Evolutionary conservation across 345 rosid species (phyloP), one percentile per base, ranked within the genome.

Genomic region (Euphorbia peplus): DNA sequence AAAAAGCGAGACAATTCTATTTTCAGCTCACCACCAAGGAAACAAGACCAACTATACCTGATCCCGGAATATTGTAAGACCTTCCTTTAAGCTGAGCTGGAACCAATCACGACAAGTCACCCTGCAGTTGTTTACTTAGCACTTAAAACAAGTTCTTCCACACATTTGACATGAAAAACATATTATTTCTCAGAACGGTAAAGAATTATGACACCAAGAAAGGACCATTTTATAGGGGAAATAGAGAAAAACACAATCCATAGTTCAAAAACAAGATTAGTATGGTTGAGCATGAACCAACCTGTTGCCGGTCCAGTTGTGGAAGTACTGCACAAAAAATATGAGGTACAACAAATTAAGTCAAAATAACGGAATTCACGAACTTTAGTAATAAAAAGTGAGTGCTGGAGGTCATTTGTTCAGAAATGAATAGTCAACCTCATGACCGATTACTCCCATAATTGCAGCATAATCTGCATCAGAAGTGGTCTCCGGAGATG

Each of bases 221-320:
- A 28, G 25, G 44, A 66, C 22, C 30, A 50, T 28, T 28, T 15
- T 44, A n/a, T 5, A 63, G 54, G 68, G 9, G 9, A 13, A 73
- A 70, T 39, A 51, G 25, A n/a, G 18, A 29, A 61, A 29, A 4
- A 51, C 5, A 42, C 14, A 25, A 9, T 19, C 15, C 24, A 60
- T 5, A 29, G 28, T 50, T 42, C 46, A 10, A 30, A 46, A 60
- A 63, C 66, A 1, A 1, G 22, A 76, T 18, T n/a, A 25, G 11
- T 46, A 21, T 66, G 24, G 21, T 67, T n/a, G 60, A 48, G 61
- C 19, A 67, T 15, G 56, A 69, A 63, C 76, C 77, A 80, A 93
- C 99, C 99, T 95, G 87, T 91, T 90, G 73, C 99, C 99, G 63
- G 99, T 95, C 99, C 99, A 95, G 78, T 95, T 95, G 89, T 95